Evolutionary conservation across 345 rosid species (phyloP), one percentile per base, ranked within the genome.

Genomic region (Balakata baccata): DNA sequence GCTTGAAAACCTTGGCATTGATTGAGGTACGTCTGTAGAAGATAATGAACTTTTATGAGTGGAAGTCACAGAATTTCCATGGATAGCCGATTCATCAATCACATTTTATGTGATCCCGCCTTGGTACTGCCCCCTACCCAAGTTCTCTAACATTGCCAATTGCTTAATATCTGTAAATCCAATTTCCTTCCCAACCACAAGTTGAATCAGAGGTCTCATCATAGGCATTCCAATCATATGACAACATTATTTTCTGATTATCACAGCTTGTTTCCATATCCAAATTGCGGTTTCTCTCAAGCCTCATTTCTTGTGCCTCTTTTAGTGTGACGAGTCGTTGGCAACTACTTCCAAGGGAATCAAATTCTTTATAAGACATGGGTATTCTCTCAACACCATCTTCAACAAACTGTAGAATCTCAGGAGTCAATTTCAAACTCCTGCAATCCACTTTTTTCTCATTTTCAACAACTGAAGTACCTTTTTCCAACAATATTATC

Each of bases 141-240:
- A 56, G 65, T 34, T 22, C 51, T 73, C 64, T 25, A 11, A 43
- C 23, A 37, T 39, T 14, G 49, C 23, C 11, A 56, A 49, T 52
- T 69, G 69, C 13, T 62, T 51, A 68, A 13, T 50, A 72, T 79
- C 77, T n/a, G 65, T 68, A 47, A 37, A 5, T 74, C 80, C 38
- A 68, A n/a, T 75, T 50, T 61, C 52, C 65, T 75, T 69, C 74
- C 57, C 66, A 74, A 78, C 64, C 77, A 78, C 23, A 50, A 38
- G 12, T 29, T 38, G 20, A 12, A 69, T 75, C 57, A 63, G 20
- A 11, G 11, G 60, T 18, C 34, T 74, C 62, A 75, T 78, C 60
- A 51, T 34, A 60, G 25, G 68, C 66, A 71, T 43, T 63, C 73
- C 66, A 18, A 68, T 70, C 62, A 43, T 1, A 54, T 22, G 56